Percentiles rank a stretch among this genome's conserved stretches.
Evolutionary conservation across 148 eudicot genomes (phyloP).

Genomic region (Agrostemma githago): DNA sequence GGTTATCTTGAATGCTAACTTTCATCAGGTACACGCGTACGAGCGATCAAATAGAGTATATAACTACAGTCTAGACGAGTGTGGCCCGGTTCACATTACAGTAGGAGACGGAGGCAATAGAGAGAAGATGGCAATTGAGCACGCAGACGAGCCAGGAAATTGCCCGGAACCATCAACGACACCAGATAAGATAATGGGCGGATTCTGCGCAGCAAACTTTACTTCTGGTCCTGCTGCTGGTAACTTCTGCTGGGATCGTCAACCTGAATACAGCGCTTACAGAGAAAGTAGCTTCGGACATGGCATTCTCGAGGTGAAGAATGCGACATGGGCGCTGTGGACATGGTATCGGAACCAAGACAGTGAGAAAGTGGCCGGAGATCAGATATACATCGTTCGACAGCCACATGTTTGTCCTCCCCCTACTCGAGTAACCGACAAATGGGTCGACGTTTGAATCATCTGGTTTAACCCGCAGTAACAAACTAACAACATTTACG

Average conservation of each 20-base stretch:
- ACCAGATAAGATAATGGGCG: constrained; percentile 78
- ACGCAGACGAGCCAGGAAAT: constrained; percentile 77
- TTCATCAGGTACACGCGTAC: constrained; percentile 94
- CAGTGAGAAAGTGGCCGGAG: constrained; percentile 54
- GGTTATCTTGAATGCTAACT: not conserved
- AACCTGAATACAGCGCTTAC: constrained; percentile 88
- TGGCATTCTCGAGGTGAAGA: constrained; percentile 92
- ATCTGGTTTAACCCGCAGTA: no score
- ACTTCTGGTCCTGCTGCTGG: constrained; percentile 91
- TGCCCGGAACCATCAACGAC: constrained; percentile 80
- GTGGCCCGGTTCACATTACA: constrained; percentile 77
- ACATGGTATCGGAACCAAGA: constrained; percentile 87
- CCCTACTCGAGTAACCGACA: constrained; percentile 10
- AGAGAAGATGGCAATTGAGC: constrained; percentile 83
- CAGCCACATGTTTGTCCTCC: constrained; percentile 61
- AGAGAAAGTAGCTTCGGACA: constrained; percentile 95
- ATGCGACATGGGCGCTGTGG: constrained; percentile 83
- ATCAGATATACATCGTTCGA: constrained; percentile 81
- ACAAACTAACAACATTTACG: no score
- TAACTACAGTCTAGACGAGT: constrained; percentile 70
- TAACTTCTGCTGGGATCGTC: constrained; percentile 89
- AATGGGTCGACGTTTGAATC: not conserved
- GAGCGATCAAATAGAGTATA: constrained; percentile 93
- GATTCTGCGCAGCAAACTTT: constrained; percentile 86
- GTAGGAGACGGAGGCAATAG: constrained; percentile 95